Conservation (phyloP, 2,329 filamentous ascomycete species). For the Xylariales sp. region DNA sequence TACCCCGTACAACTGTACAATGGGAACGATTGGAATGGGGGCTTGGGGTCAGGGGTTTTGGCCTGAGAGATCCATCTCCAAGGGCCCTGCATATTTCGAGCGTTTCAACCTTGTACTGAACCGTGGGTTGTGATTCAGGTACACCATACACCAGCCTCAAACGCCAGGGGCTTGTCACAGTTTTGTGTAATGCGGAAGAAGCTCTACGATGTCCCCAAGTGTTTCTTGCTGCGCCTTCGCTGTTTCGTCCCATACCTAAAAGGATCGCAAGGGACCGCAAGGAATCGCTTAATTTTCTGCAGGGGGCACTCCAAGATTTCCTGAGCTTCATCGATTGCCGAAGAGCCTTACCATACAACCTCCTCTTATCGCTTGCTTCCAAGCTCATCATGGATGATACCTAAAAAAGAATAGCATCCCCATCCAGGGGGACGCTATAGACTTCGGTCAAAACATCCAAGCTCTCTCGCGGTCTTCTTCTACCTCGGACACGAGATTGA, state of each 20-base stretch:
- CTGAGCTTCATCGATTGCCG: conserved; percentile 25
- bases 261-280: conserved; percentile 8
- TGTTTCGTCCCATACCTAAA: conserved; percentile 35
- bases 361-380: conserved; percentile 3
- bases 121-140: conserved; percentile 22
- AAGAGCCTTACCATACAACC: conserved; percentile 17
- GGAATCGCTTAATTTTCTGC: conserved; percentile 16
- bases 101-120: conserved; percentile 26
- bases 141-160: conserved; percentile 11
- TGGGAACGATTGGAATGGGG: not conserved
- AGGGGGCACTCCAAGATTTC: conserved; percentile 26
- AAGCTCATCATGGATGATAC: conserved; percentile 11
- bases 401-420: conserved; percentile 29
- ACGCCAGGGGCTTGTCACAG: conserved; percentile 25
- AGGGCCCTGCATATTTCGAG: conserved; percentile 9
- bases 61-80: conserved; percentile 13
- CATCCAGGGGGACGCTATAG: conserved; percentile 14
- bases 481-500: not conserved
- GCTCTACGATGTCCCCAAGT: conserved; percentile 15
- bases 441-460: conserved; percentile 8
- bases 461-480: not conserved
- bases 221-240: conserved; percentile 25
- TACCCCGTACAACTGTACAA: no score
- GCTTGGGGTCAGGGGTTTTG: not conserved
- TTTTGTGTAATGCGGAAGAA: conserved; percentile 15